phyloP scores from a whole-genome alignment of 2,329 filamentous ascomycete genomes.

The Colletotrichum siamense region DNA sequence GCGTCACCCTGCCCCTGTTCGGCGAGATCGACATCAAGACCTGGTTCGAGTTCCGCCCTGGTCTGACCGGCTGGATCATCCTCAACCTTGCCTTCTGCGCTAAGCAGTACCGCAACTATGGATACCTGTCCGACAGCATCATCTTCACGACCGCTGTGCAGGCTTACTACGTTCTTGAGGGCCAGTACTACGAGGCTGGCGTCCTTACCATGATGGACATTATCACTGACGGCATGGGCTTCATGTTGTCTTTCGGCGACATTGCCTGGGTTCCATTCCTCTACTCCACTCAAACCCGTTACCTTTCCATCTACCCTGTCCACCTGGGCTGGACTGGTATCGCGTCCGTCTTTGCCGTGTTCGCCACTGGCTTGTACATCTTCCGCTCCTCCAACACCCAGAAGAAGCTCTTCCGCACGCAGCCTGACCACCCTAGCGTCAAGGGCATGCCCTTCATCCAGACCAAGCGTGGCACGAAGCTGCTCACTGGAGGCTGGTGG shows the following conservation, averaged over 20 bases:
- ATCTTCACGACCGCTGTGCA: slow-evolving; percentile 69
- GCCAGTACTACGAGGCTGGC: slow-evolving; percentile 72
- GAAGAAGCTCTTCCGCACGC: slow-evolving; percentile 76
- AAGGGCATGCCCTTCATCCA: slow-evolving; percentile 72
- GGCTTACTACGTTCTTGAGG: slow-evolving; percentile 71
- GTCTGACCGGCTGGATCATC: slow-evolving; percentile 73
- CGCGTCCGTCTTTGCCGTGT: slow-evolving; percentile 60
- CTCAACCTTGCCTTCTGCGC: slow-evolving; percentile 72
- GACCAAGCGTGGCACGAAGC: slow-evolving; percentile 67
- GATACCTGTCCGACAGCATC: slow-evolving; percentile 73
- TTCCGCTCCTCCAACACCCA: slow-evolving; percentile 77
- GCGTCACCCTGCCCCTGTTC: slow-evolving; percentile 66
- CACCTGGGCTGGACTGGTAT: slow-evolving; percentile 63
- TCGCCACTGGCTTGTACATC: slow-evolving; percentile 69
- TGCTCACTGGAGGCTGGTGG: slow-evolving; percentile 77
- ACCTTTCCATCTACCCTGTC: slow-evolving; percentile 72
- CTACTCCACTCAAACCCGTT: slow-evolving; percentile 72
- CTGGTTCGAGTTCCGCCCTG: slow-evolving; percentile 74
- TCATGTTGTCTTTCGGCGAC: slow-evolving; percentile 78
- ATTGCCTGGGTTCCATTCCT: slow-evolving; percentile 76
- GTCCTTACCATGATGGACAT: slow-evolving; percentile 78
- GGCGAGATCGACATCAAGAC: slow-evolving; percentile 74
- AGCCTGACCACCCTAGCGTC: slow-evolving; percentile 70
- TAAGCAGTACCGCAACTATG: slow-evolving; percentile 73
- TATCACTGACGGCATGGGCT: slow-evolving; percentile 75